A percentile compares a stretch with the other conserved stretches of the same genome.
Conservation (phyloP, 257 asterid genomes). For the Coffea eugenioides region DNA sequence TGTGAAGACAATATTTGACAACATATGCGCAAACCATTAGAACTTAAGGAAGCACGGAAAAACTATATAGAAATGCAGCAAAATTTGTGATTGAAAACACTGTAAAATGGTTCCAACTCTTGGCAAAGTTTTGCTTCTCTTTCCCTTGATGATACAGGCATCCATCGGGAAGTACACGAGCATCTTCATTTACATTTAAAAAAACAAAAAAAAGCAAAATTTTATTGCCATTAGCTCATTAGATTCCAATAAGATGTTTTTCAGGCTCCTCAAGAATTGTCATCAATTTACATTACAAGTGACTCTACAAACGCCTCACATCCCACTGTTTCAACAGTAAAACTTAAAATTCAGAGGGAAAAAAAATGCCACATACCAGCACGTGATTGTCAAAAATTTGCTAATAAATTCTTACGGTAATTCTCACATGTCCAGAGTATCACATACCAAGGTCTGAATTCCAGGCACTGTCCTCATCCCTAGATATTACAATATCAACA, state of each 20-base stretch:
- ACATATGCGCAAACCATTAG: background rate
- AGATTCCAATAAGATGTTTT: background rate
- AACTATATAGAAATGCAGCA: background rate
- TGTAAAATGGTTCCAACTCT: background rate
- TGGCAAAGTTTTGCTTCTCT: background rate
- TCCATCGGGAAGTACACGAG: background rate
- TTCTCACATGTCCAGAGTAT: background rate
- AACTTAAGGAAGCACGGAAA: background rate
- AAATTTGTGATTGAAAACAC: background rate
- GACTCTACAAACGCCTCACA: background rate
- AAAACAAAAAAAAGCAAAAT: no score
- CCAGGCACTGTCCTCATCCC: background rate
- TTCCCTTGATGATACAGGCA: background rate
- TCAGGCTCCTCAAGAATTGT: background rate
- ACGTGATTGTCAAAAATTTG: background rate
- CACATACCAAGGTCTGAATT: background rate
- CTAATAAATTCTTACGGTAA: no score
- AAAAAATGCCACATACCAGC: background rate
- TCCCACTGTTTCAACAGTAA: background rate
- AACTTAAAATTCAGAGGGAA: no score
- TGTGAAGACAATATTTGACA: background rate
- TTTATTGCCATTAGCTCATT: background rate
- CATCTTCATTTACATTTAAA: no score
- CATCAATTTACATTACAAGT: background rate
- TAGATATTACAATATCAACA: background rate